Percentiles rank a stretch among this genome's conserved stretches.
These are phyloP conservation scores for Botrytis fabae DNA, from an alignment of 2,329 filamentous ascomycete genomes.

Conservation along the genomic window DNA sequence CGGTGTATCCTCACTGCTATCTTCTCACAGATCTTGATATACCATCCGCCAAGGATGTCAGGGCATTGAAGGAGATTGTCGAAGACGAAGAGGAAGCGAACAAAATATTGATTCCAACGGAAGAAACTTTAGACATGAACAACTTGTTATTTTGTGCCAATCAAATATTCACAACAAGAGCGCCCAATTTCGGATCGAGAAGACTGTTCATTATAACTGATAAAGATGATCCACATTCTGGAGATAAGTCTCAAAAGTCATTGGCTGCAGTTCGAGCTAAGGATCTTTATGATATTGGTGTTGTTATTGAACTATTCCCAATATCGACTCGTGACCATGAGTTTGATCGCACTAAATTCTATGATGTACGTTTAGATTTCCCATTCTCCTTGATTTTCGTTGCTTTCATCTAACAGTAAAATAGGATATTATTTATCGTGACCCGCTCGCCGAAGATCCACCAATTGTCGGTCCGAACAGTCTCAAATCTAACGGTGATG, in stretches of 20 bases:
- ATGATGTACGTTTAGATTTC: slow-evolving; percentile 65
- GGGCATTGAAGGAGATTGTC: slow-evolving; percentile 70
- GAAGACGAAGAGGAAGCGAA: slow-evolving; percentile 74
- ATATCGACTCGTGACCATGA: slow-evolving; percentile 69
- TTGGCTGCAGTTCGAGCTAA: slow-evolving; percentile 85
- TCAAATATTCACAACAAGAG: slow-evolving; percentile 92
- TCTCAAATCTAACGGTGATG: slow-evolving; percentile 68
- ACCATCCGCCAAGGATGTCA: slow-evolving; percentile 84
- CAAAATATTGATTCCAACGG: slow-evolving; percentile 67
- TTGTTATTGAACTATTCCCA: slow-evolving; percentile 89
- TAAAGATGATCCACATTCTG: slow-evolving; percentile 79
- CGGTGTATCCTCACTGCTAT: slow-evolving; percentile 88
- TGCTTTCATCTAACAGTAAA: slow-evolving; percentile 29
- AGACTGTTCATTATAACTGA: slow-evolving; percentile 96
- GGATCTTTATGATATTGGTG: slow-evolving; percentile 90
- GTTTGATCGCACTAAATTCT: slow-evolving; percentile 86
- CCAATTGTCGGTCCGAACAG: slow-evolving; percentile 54
- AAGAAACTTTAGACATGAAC: slow-evolving; percentile 74
- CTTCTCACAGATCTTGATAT: slow-evolving; percentile 85
- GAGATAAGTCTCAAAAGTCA: slow-evolving; percentile 70
- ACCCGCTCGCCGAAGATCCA: slow-evolving; percentile 69
- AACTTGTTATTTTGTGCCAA: slow-evolving; percentile 94
- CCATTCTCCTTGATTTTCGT: not conserved
- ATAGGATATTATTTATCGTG: slow-evolving; percentile 87
- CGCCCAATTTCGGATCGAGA: slow-evolving; percentile 89